Conservation (phyloP, 2,329 filamentous ascomycete species). For the Onygenales sp. region DNA sequence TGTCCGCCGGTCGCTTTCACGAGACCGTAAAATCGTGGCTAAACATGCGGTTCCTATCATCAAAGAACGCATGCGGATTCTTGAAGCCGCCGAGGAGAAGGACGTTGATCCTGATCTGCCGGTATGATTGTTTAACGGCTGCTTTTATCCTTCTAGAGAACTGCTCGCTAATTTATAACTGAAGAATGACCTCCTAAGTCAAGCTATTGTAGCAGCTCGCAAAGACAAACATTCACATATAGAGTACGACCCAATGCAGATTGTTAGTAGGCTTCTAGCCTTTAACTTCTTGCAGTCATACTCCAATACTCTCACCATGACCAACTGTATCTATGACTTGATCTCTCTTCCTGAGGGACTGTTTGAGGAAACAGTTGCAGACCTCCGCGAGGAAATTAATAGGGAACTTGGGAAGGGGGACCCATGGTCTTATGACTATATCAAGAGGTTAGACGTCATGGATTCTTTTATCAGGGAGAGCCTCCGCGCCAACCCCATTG, state of each 20-base stretch:
- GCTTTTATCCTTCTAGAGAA: not conserved
- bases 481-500: slow-evolving; percentile 11
- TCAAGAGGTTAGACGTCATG: slow-evolving; percentile 10
- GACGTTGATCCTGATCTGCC: not conserved
- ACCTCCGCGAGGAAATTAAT: slow-evolving; percentile 5
- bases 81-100: slow-evolving; percentile 1
- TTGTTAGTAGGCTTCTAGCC: slow-evolving; percentile 4
- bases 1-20: not conserved
- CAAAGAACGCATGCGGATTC: slow-evolving; percentile 10
- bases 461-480: slow-evolving; percentile 15
- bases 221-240: slow-evolving; percentile 8
- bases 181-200: slow-evolving; percentile 6
- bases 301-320: slow-evolving; percentile 9
- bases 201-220: slow-evolving; percentile 10
- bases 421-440: slow-evolving; percentile 5
- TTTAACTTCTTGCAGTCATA: slow-evolving; percentile 8
- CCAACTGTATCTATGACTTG: slow-evolving; percentile 12
- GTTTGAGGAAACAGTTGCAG: slow-evolving; percentile 6
- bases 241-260: slow-evolving; percentile 8
- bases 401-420: slow-evolving; percentile 1
- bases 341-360: slow-evolving; percentile 4
- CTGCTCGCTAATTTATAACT: not conserved
- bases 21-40: slow-evolving; percentile 1
- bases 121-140: too few species aligned
- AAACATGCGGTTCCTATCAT: slow-evolving; percentile 7